These are phyloP conservation scores for Stenocarpella maydis DNA, from an alignment of 2,329 filamentous ascomycete genomes.

Conservation along the genomic window DNA sequence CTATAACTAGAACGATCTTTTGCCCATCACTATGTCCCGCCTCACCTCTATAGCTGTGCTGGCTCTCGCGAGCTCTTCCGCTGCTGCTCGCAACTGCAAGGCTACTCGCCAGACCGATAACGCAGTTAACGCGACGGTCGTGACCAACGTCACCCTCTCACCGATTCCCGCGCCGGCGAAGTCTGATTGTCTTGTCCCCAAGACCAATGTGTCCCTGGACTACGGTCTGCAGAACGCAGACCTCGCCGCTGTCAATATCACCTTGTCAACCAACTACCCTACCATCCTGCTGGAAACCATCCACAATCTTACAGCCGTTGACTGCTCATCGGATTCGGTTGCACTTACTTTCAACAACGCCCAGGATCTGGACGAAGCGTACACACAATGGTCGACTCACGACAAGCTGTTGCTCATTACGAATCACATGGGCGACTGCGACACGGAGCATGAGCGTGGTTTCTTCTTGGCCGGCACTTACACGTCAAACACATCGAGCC, in stretches of 20 bases:
- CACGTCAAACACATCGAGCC: neutral
- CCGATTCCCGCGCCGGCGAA: conserved; percentile 14
- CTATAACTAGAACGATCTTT: too few relatives aligned
- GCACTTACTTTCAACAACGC: conserved; percentile 24
- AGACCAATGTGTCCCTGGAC: conserved; percentile 14
- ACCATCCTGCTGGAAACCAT: conserved; percentile 30
- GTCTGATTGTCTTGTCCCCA: neutral
- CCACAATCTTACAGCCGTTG: conserved; percentile 10
- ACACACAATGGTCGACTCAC: conserved; percentile 23
- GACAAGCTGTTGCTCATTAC: conserved; percentile 27
- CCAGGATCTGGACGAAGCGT: conserved; percentile 14
- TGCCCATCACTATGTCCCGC: neutral
- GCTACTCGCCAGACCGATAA: conserved; percentile 23
- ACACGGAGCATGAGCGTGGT: conserved; percentile 28
- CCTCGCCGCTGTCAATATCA: conserved; percentile 26
- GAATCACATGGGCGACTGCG: conserved; percentile 31
- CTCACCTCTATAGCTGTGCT: conserved; percentile 12
- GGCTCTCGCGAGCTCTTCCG: conserved; percentile 19
- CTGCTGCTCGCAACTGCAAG: conserved; percentile 14
- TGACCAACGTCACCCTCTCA: conserved; percentile 27
- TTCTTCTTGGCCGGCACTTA: conserved; percentile 29
- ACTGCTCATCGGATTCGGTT: conserved; percentile 23
- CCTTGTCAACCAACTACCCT: conserved; percentile 2
- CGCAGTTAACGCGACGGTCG: neutral
- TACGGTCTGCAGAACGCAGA: conserved; percentile 23